Percentiles rank a stretch among this genome's conserved stretches.
These are phyloP conservation scores for Fragaria vesca DNA, from an alignment of 306 rosid genomes.

Conservation along the genomic window DNA sequence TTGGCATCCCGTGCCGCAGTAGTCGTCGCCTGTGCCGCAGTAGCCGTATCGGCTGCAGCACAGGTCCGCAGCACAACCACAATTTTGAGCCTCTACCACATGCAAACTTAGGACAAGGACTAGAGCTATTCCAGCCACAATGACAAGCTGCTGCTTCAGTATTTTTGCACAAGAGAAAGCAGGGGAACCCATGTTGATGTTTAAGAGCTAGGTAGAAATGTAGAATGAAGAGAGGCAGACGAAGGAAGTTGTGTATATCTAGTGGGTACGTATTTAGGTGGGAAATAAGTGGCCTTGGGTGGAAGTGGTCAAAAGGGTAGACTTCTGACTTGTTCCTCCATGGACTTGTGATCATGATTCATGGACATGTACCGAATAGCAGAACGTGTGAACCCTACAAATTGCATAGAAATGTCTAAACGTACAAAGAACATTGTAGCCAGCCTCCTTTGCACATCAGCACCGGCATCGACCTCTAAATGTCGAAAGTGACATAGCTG, in stretches of 20 bases:
- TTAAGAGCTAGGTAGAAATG: background rate
- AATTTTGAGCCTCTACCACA: conserved; percentile 37
- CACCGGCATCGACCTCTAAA: background rate
- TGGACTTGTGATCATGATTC: background rate
- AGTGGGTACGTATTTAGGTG: background rate
- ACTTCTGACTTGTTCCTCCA: background rate
- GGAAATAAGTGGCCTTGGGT: background rate
- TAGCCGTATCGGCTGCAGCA: conserved; percentile 70
- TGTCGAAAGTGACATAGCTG: background rate
- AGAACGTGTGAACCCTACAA: background rate
- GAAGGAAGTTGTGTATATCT: background rate
- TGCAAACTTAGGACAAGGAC: background rate
- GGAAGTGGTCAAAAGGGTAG: background rate
- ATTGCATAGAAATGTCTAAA: background rate
- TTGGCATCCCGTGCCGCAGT: conserved; percentile 65
- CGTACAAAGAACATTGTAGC: background rate
- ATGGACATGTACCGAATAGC: background rate
- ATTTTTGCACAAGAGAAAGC: background rate
- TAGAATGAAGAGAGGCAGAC: background rate
- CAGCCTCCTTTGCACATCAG: background rate
- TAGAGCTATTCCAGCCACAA: conserved; percentile 16
- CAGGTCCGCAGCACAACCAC: conserved; percentile 52
- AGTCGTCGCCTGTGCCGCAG: conserved; percentile 47
- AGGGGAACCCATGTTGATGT: background rate
- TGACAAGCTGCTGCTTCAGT: background rate